These are phyloP conservation scores for Candida sanyiensis DNA, from an alignment of 805 yeast genomes.

Conservation along the genomic window DNA sequence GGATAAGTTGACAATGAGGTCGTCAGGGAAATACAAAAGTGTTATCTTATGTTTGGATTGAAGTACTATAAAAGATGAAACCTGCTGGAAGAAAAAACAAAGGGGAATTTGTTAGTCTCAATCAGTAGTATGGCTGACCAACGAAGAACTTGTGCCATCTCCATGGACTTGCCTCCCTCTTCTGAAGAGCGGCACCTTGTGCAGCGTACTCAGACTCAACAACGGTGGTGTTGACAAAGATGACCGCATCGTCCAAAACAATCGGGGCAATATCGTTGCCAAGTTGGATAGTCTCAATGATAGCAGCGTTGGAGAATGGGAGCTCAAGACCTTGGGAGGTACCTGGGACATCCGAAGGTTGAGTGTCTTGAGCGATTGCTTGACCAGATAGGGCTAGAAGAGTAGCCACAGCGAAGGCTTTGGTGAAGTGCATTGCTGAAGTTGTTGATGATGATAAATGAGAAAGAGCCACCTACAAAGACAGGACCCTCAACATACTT, in stretches of 20 bases:
- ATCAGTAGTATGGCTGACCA: constrained; percentile 20
- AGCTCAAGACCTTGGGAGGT: constrained; percentile 20
- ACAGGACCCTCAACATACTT: background rate
- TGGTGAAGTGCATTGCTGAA: constrained; percentile 14
- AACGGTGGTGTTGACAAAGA: constrained; percentile 24
- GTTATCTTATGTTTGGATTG: too few relatives aligned
- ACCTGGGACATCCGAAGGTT: constrained; percentile 12
- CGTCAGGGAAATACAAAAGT: too few relatives aligned
- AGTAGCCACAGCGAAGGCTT: constrained; percentile 7
- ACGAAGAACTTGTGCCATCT: constrained; percentile 15
- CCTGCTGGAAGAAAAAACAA: too few relatives aligned
- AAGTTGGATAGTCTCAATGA: constrained; percentile 22
- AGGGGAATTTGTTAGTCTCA: too few relatives aligned
- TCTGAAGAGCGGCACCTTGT: constrained; percentile 12
- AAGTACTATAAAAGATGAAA: too few relatives aligned
- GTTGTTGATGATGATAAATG: background rate
- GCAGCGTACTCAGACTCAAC: constrained; percentile 15
- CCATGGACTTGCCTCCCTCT: constrained; percentile 24
- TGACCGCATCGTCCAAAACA: constrained; percentile 22
- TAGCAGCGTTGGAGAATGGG: constrained; percentile 25
- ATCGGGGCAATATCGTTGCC: constrained; percentile 20
- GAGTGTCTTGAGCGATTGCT: constrained; percentile 11
- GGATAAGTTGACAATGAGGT: too few relatives aligned
- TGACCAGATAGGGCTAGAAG: constrained; percentile 12
- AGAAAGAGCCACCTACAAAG: background rate